Evolutionary conservation across 805 yeast species (phyloP).

Genomic region (Candida mattraensis): DNA sequence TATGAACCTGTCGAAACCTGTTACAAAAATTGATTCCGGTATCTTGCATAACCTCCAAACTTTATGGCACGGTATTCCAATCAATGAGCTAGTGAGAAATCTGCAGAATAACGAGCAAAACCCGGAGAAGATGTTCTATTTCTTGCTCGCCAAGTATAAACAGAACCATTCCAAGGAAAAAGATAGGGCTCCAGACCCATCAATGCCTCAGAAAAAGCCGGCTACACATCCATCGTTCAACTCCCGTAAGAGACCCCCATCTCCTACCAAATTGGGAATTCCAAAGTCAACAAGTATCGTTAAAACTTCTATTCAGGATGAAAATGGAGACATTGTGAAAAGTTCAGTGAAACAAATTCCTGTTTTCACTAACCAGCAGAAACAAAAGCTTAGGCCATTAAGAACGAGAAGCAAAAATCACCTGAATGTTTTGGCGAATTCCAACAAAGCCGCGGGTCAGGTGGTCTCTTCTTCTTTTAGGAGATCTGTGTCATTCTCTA

Average conservation of each 20-base stretch:
- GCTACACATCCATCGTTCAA: neutral
- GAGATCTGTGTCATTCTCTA: constrained; percentile 47
- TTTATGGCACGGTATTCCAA: constrained; percentile 54
- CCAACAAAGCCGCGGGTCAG: constrained; percentile 32
- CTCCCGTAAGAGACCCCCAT: constrained; percentile 8
- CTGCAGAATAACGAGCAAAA: constrained; percentile 26
- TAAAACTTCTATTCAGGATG: constrained; percentile 35
- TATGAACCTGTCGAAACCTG: constrained; percentile 27
- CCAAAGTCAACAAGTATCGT: constrained; percentile 34
- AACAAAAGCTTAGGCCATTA: constrained; percentile 14
- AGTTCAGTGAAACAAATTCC: constrained; percentile 33
- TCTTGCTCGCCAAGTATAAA: constrained; percentile 35
- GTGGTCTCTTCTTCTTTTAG: constrained; percentile 50
- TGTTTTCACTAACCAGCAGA: constrained; percentile 30
- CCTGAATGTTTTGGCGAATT: constrained; percentile 20
- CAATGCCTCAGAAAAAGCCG: constrained; percentile 1
- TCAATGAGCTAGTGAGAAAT: constrained; percentile 32
- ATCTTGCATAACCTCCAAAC: constrained; percentile 55
- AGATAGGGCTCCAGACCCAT: constrained; percentile 9
- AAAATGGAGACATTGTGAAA: constrained; percentile 32
- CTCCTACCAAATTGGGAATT: constrained; percentile 15
- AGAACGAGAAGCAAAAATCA: constrained; percentile 12
- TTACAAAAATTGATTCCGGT: constrained; percentile 43
- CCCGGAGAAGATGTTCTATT: constrained; percentile 39
- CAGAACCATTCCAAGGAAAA: constrained; percentile 23